Percentiles rank a stretch among this genome's conserved stretches.
These are phyloP conservation scores for Corymbia citriodora DNA, from an alignment of 441 rosid species.

Conservation along the genomic window DNA sequence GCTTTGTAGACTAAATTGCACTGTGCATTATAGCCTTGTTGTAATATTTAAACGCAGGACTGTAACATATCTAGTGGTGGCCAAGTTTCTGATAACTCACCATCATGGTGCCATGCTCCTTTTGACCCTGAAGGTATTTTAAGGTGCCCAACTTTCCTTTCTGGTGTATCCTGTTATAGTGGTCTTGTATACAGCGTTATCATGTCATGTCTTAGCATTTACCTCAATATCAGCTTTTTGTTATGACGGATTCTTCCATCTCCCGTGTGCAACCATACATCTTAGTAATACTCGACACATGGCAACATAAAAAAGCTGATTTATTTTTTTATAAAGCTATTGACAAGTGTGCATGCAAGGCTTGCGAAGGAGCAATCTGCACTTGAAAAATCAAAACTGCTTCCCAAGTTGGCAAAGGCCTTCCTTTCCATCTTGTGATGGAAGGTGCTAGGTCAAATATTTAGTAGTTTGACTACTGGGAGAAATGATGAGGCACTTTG, in stretches of 20 bases:
- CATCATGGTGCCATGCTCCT: conserved; percentile 14
- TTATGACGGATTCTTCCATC: neutral
- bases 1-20: neutral
- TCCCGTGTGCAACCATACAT: neutral
- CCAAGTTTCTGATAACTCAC: conserved; percentile 5
- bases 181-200: neutral
- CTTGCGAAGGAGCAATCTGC: neutral
- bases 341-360: neutral
- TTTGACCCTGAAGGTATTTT: conserved; percentile 14
- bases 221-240: neutral
- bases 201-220: neutral
- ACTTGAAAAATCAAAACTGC: neutral
- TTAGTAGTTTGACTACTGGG: neutral
- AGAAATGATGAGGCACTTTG: neutral
- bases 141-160: neutral
- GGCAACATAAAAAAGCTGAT: neutral
- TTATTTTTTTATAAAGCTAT: neutral
- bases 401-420: neutral
- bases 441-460: neutral
- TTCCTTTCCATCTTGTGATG: neutral
- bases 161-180: neutral
- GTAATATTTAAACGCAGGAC: neutral
- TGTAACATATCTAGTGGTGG: conserved; percentile 5
- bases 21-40: neutral
- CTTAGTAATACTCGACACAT: neutral